Evolutionary conservation across 257 asterid genomes (phyloP), one percentile per base, ranked within the genome.

Genomic region (Lycium ferocissimum): DNA sequence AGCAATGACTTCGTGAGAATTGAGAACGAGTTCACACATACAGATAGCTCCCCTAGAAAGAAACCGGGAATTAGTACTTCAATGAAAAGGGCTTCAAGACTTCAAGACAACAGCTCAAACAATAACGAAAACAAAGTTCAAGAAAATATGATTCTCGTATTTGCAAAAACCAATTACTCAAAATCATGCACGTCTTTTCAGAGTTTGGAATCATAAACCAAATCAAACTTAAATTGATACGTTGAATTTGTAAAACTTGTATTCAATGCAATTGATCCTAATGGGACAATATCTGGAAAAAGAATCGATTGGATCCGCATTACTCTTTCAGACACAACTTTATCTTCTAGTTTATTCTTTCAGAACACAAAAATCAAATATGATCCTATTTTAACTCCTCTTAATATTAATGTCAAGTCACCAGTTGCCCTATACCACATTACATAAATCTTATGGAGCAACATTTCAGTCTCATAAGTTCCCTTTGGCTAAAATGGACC

Each of bases 1-100:
- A 97, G 99, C 86, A 97, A 89, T 15, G 97, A 95, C 81, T 97
- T 97, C 22, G 99, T 94, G 59, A 97, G 98, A 84, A 97, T 89
- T 76, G 98, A 94, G 87, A 97, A 93, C 38, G 97, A 97, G 65
- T 84, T 87, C 87, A 94, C 91, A 83, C 93, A 91, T 83, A 95
- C 96, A 83, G 98, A 97, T 78, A 97, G 90, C 86, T 97, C 99
- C 86, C 99, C 99, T 96, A 73, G 79, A 85, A 82, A 66, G 87
- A 82, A 81, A 72, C 18, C 22, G 57, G 65, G 15, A 56, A 83
- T 73, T 15, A 65, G 9, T 35, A 26, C 12, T 26, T 20, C 56
- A 15, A 65, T 26, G 67, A 67, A 15, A 14, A 51, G n/a, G 12
- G 47, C 85, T 65, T 54, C n/a, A 45, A 26, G 33, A 35, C 33